Base-by-base conservation (phyloP, 2,329 filamentous ascomycete species). In the Emydomyces testavorans region DNA sequence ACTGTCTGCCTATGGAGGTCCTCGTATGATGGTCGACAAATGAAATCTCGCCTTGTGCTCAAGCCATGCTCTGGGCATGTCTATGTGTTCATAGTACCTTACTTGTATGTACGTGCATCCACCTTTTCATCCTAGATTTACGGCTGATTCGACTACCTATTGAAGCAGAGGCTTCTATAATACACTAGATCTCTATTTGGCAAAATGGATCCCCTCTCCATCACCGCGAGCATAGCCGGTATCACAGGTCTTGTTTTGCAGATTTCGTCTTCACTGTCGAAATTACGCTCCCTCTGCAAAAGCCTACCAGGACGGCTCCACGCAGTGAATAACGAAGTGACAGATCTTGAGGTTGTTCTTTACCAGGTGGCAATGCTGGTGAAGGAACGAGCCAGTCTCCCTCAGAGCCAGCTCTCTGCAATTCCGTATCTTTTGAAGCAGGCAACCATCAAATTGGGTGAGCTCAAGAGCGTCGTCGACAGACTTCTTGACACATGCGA, bases 241-340 rank as follows among this genome's bases (percentile, higher is more conserved):
- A 32, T 62, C 4, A 55, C 53, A 45, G 54, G 55, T 24, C 49
- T 60, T 10, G 56, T 57, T 6, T 50, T 49, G n/a, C 41, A 58
- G 31, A 51, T 55, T n/a, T 56, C 56, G 40, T 46, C 46, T 2
- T 54, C 55, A 11, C 58, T 61, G 38, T 49, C 54, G 7, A 46
- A 54, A 13, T 49, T 63, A 31, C 57, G 60, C 10, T 54, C 52
- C 5, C 35, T 58, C 6, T 57, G 55, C 52, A 54, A 53, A 23
- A 52, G 42, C 7, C 43, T 64, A 18, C 60, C 60, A 3, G 61
- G 60, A 2, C 55, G 60, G 16, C 39, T 59, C 5, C 55, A 61
- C 47, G 60, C 62, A 3, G 46, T 63, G 34, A 56, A 57, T 28
- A 63, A 63, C 44, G 60, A 64, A 49, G 58, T 60, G 48, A 44